phyloP scores from a whole-genome alignment of 2,329 filamentous ascomycete genomes.

The Phialemoniopsis sp. region DNA sequence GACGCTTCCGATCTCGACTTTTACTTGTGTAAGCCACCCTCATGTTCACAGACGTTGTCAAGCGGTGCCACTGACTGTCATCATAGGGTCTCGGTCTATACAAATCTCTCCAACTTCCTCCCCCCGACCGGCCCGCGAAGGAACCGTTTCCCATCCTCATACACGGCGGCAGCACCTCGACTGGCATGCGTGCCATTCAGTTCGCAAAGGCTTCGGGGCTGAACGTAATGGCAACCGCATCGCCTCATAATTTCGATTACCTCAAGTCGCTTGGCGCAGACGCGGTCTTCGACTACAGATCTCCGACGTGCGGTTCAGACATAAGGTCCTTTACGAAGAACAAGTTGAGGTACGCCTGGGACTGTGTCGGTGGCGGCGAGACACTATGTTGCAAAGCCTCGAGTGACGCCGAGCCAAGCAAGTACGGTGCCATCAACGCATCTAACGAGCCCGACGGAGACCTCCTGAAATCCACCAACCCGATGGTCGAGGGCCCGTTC shows the following conservation, averaged over 20 bases:
- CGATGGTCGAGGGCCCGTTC: no score
- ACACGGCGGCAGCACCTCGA: conserved; percentile 49
- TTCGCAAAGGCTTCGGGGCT: conserved; percentile 35
- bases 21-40: no score
- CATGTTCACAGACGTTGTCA: no score
- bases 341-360: conserved; percentile 24
- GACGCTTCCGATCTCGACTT: conserved; percentile 16
- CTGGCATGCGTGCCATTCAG: conserved; percentile 47
- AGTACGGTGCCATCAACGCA: background rate
- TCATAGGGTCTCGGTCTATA: conserved; percentile 38
- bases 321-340: conserved; percentile 16
- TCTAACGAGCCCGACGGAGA: background rate
- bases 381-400: conserved; percentile 21
- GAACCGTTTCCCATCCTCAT: conserved; percentile 24
- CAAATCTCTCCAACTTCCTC: conserved; percentile 31
- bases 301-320: conserved; percentile 9
- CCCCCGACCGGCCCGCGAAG: no score
- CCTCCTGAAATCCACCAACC: background rate
- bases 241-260: conserved; percentile 30
- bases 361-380: conserved; percentile 23
- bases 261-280: conserved; percentile 39
- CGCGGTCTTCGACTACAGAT: conserved; percentile 39
- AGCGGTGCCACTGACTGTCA: no score
- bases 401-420: no score
- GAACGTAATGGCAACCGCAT: conserved; percentile 31